Percentiles rank a stretch among this genome's conserved stretches.
phyloP scores from a whole-genome alignment of 2,329 filamentous ascomycete genomes.

The Dactylellina parvicollis region DNA sequence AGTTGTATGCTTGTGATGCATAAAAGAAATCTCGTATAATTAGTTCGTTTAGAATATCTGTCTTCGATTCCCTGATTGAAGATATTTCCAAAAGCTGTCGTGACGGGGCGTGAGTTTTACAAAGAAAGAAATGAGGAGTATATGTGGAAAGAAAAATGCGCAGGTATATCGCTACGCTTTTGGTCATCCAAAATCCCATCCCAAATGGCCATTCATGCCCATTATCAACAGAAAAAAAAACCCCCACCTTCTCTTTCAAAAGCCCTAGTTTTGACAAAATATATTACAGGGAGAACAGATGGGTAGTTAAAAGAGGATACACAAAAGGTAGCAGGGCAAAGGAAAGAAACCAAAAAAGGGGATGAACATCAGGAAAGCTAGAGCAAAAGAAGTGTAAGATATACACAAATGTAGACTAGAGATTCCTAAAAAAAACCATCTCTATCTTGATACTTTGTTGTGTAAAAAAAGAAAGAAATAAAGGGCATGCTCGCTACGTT shows the following conservation, averaged over 20 bases:
- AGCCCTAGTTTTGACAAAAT: background rate
- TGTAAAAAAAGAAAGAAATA: background rate
- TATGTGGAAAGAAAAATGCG: too few relatives aligned
- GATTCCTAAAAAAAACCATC: conserved; percentile 30
- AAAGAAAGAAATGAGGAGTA: too few relatives aligned
- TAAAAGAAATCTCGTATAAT: too few relatives aligned
- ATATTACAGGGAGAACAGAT: conserved; percentile 33
- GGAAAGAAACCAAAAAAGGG: background rate
- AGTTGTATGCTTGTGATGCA: too few relatives aligned
- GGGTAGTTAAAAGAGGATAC: background rate
- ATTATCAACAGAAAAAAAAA: background rate
- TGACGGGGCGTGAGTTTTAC: too few relatives aligned
- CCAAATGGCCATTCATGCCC: background rate
- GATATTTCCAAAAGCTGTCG: too few relatives aligned
- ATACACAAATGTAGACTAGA: conserved; percentile 24
- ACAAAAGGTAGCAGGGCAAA: background rate
- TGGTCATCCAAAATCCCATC: background rate
- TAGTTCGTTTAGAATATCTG: too few relatives aligned
- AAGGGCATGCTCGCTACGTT: conserved; percentile 29
- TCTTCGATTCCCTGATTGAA: too few relatives aligned
- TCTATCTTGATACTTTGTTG: conserved; percentile 16
- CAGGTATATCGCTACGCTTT: too few relatives aligned
- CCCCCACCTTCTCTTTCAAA: background rate
- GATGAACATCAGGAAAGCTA: background rate
- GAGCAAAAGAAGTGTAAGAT: background rate